Evolutionary conservation across 176 grass and related monocot species (phyloP).

Genomic region (Hsuehochloa calcarea): DNA sequence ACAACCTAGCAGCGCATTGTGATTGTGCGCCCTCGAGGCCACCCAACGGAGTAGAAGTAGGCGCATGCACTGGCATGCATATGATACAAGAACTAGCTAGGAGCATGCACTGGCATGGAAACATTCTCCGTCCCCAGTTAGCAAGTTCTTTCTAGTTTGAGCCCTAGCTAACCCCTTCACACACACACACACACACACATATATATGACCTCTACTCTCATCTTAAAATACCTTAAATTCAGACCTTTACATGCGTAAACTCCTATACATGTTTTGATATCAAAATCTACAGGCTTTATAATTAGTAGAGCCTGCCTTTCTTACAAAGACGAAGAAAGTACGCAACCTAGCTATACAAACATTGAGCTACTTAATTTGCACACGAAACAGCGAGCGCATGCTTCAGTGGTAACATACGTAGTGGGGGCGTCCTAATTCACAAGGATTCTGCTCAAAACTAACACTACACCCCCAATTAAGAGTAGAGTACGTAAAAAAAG

Average conservation of each 20-base stretch:
- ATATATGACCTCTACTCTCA: too few species aligned
- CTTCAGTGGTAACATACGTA: not conserved
- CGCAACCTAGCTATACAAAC: not conserved
- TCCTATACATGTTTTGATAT: not conserved
- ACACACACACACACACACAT: too few species aligned
- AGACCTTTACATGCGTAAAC: too few species aligned
- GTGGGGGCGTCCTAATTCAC: constrained; percentile 21
- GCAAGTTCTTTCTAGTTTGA: too few species aligned
- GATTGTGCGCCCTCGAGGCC: too few species aligned
- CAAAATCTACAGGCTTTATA: constrained; percentile 20
- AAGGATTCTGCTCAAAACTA: constrained; percentile 36
- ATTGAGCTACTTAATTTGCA: constrained; percentile 13
- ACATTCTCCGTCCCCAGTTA: not conserved
- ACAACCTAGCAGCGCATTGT: not conserved
- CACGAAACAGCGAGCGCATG: not conserved
- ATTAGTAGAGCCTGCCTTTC: constrained; percentile 23
- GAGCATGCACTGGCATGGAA: not conserved
- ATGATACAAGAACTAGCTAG: too few species aligned
- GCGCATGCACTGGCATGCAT: too few species aligned
- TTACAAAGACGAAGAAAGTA: constrained; percentile 22
- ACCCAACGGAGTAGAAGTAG: too few species aligned
- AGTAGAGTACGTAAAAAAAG: constrained; percentile 34
- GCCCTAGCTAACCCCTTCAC: too few species aligned
- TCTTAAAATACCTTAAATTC: too few species aligned
- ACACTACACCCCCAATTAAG: constrained; percentile 13